Base-by-base conservation (phyloP, 2,329 filamentous ascomycete genomes). In the Hypoxylon sp. region DNA sequence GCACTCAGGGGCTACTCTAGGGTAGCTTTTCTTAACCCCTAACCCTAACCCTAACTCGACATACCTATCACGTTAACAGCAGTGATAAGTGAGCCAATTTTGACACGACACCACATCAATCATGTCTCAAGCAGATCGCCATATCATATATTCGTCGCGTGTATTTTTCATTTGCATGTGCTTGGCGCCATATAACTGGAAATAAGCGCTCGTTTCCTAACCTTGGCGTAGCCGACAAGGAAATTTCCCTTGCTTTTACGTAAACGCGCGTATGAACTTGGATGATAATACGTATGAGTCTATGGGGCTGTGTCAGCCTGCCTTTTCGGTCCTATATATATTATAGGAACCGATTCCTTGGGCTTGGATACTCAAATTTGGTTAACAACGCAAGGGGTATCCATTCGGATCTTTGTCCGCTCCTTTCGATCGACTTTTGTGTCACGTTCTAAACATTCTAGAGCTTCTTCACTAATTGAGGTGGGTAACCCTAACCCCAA, bases 1-100 rank as follows among this genome's bases (percentile, higher is more conserved):
- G 60, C 67, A 67, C 17, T 65, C 60, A 67, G 63, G 60, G 67
- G 67, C 27, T 24, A 27, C 19, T 65, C 5, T 44, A 65, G 56
- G 66, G 61, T 68, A 65, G 61, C 42, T 51, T 11, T 55, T 35
- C 52, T 59, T 17, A 15, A 32, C 17, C 50, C 52, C 19, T 13
- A 32, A 17, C 27, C 42, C 21, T 50, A 13, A 10, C 50, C 60
- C 51, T 24, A 24, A 35, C 32, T 24, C 44, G 10, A 31, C 31
- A 10, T 46, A 46, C 27, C 3, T 44, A 13, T 13, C 15, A 37
- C 6, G 10, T 7, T 2, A 24, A 51, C 29, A 31, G 27, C 58
- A 21, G 31, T 39, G 58, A 62, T 37, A 32, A 11, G 21, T 29
- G 29, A 27, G 50, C 42, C 51, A 32, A 24, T 62, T 42, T 62